Evolutionary conservation across 495 filamentous ascomycete genomes (phyloP), one percentile per base, ranked within the genome.

Genomic region (Mytilinidion resinicola): DNA sequence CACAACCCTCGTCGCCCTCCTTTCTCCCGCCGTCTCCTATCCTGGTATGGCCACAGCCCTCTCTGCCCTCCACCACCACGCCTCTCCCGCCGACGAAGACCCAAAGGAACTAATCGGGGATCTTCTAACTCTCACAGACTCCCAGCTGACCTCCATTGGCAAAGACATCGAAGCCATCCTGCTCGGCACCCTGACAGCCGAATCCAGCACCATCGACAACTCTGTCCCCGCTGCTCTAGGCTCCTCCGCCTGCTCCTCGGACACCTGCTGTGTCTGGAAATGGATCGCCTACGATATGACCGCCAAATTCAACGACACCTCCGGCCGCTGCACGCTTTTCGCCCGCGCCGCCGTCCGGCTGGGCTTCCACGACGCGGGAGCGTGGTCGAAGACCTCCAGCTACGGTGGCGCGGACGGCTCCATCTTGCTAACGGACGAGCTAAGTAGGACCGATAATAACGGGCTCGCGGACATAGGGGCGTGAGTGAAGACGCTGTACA

Each of bases 351-450:
- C 68, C 1, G 67, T 70, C 12, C 60, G 68, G 1, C 56, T 69
- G 9, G 68, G 63, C 12, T 70, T 70, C 59, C 68, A 70, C 52
- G 68, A 70, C 44, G 63, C 68, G 1, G 68, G 43, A 11, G 66
- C 60, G n/a, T 70, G 65, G 67, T 54, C 17, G 6, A 64, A 58
- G 50, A 63, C 56, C n/a, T 52, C 39, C 4, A 34, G 41, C 11
- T 61, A 55, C 38, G 57, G 60, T 41, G 68, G 68, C 36, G 64
- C 67, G 14, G 68, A 69, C 53, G 67, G 66, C 37, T 63, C 55
- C 21, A 56, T 70, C 33, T 53, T 70, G 10, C 50, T 60, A 38
- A 57, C 56, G 7, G 52, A 60, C 35, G 68, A 70, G 49, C 51
- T 70, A 19, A 52, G 34, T 19, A 60, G 68, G 0, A 11, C 52